phyloP scores from a whole-genome alignment of 2,329 filamentous ascomycete genomes.

The Sporothrix dimorphospora region DNA sequence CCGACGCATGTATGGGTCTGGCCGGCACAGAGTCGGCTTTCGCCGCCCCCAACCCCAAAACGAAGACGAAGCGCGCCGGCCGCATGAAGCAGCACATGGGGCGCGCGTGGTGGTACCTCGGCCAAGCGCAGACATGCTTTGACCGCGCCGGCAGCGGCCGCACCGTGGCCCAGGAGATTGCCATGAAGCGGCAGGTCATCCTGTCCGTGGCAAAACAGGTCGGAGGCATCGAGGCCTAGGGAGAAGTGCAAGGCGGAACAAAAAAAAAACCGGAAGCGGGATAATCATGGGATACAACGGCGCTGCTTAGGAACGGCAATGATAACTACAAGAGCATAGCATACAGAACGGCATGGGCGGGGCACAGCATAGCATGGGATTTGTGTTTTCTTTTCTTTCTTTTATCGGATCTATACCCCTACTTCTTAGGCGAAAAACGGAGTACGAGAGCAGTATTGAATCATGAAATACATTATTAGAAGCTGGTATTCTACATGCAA shows the following conservation, averaged over 20 bases:
- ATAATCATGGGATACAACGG: not conserved
- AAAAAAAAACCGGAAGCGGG: not conserved
- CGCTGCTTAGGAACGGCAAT: no score
- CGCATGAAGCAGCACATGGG: slow-evolving; percentile 26
- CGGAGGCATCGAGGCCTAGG: not conserved
- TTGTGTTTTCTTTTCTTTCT: not conserved
- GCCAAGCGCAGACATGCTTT: slow-evolving; percentile 26
- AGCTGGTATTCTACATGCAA: not conserved
- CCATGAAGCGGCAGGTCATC: slow-evolving; percentile 28
- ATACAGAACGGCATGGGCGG: not conserved
- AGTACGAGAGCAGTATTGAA: not conserved
- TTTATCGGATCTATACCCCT: slow-evolving; percentile 6
- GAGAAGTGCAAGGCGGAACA: no score
- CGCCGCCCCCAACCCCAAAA: no score
- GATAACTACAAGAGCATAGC: not conserved
- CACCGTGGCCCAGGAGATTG: not conserved
- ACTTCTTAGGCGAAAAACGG: not conserved
- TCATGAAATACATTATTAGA: not conserved
- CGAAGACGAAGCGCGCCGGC: not conserved
- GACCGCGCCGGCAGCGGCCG: slow-evolving; percentile 20
- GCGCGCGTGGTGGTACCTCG: slow-evolving; percentile 31
- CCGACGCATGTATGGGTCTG: slow-evolving; percentile 77
- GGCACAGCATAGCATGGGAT: not conserved
- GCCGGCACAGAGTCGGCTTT: slow-evolving; percentile 60
- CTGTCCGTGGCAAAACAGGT: slow-evolving; percentile 18